phyloP scores from a whole-genome alignment of 2,329 filamentous ascomycete species.

The Cladosporium sp. region DNA sequence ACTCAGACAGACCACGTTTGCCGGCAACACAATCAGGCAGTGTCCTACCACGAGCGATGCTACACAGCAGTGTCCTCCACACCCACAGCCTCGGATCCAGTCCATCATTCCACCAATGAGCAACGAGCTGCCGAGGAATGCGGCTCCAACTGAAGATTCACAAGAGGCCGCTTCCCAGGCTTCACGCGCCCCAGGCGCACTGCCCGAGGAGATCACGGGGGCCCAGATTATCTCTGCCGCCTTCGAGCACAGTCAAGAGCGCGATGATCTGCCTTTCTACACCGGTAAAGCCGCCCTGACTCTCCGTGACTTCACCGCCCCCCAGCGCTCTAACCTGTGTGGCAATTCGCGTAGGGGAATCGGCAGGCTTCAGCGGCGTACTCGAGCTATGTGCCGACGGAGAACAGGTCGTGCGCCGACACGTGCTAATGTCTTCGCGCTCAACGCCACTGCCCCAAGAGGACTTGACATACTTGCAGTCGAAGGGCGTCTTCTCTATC shows the following conservation, averaged over 20 bases:
- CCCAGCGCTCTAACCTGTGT: background rate
- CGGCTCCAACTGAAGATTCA: too few relatives aligned
- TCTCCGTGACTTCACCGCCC: too few relatives aligned
- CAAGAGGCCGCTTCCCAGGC: too few relatives aligned
- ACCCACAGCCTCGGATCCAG: too few relatives aligned
- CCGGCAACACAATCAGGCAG: background rate
- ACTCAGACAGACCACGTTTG: background rate
- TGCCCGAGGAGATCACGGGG: constrained; percentile 4
- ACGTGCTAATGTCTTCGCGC: background rate
- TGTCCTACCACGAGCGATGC: background rate
- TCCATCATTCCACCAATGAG: too few relatives aligned
- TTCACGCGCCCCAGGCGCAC: background rate
- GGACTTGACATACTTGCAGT: constrained; percentile 1
- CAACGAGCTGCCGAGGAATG: too few relatives aligned
- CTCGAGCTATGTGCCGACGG: constrained; percentile 4
- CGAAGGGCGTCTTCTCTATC: constrained; percentile 1
- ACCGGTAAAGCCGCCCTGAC: background rate
- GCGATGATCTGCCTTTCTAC: constrained; percentile 1
- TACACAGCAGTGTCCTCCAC: too few relatives aligned
- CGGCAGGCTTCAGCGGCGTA: constrained; percentile 3
- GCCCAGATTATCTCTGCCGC: constrained; percentile 4
- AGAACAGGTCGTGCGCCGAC: constrained; percentile 5
- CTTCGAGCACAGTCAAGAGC: background rate
- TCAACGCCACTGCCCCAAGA: background rate
- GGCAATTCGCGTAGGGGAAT: background rate